Conservation (phyloP, 192 early-diverging fungal genomes). For the Globomyces pollinis-pini region DNA sequence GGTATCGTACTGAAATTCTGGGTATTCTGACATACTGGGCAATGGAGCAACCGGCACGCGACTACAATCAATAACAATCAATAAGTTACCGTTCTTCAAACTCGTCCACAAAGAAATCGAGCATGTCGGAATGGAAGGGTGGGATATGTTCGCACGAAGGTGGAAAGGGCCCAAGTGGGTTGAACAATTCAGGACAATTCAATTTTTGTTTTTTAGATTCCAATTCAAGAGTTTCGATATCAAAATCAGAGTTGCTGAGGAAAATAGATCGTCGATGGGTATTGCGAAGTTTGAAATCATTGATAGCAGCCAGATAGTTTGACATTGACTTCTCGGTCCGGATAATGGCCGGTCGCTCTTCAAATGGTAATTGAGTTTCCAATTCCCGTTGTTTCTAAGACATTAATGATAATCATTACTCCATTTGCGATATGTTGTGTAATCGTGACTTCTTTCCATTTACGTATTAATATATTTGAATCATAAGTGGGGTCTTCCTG, state of each 20-base stretch:
- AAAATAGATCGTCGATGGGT: too few species aligned
- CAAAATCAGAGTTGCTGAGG: too few species aligned
- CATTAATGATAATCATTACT: slow-evolving; percentile 12
- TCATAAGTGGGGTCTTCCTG: slow-evolving; percentile 12
- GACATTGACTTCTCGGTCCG: slow-evolving; percentile 57
- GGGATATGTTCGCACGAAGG: background rate
- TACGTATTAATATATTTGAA: slow-evolving; percentile 14
- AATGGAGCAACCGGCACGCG: background rate
- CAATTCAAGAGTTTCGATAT: too few species aligned
- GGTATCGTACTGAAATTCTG: slow-evolving; percentile 7
- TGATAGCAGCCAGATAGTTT: too few species aligned
- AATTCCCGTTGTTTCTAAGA: slow-evolving; percentile 22
- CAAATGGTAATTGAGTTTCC: slow-evolving; percentile 42
- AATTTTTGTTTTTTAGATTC: background rate
- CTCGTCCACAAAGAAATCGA: background rate
- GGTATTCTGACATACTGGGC: slow-evolving; percentile 28
- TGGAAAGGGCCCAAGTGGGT: background rate
- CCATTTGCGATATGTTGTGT: slow-evolving; percentile 39
- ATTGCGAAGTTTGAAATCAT: too few species aligned
- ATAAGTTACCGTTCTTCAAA: background rate
- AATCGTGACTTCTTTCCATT: slow-evolving; percentile 50
- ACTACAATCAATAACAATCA: background rate
- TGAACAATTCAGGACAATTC: background rate
- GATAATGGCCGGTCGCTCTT: slow-evolving; percentile 42
- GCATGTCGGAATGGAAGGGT: background rate